Evolutionary conservation across 192 early-diverging fungal genomes (phyloP).

Genomic region (Glomus cerebriforme): DNA sequence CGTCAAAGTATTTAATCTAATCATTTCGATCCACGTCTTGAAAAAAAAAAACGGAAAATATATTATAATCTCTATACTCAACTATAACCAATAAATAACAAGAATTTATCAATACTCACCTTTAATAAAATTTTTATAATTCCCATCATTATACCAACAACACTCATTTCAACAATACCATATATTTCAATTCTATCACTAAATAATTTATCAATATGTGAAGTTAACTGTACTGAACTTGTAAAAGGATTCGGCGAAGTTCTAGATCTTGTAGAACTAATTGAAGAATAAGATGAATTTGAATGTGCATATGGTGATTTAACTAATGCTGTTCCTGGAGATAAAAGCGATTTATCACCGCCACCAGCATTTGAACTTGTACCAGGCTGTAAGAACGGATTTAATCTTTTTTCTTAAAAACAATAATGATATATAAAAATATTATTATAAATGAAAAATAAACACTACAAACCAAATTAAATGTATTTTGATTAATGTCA

Average conservation of each 20-base stretch:
- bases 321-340: neutral
- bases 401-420: neutral
- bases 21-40: slow-evolving; percentile 62
- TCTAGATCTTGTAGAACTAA: neutral
- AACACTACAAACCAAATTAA: neutral
- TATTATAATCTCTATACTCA: neutral
- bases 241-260: neutral
- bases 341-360: neutral
- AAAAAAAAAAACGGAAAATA: neutral
- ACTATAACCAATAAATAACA: too few relatives aligned
- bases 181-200: slow-evolving; percentile 67
- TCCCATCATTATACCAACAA: slow-evolving; percentile 50
- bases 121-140: slow-evolving; percentile 61
- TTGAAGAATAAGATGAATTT: slow-evolving; percentile 18
- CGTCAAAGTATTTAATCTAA: slow-evolving; percentile 54
- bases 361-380: neutral
- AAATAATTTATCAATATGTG: slow-evolving; percentile 71
- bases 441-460: neutral
- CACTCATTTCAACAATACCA: slow-evolving; percentile 56
- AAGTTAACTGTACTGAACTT: slow-evolving; percentile 25
- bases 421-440: neutral
- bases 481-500: neutral
- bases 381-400: neutral
- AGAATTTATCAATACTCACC: neutral
- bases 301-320: slow-evolving; percentile 16